Base-by-base conservation (phyloP, 2,329 filamentous ascomycete genomes). In the Massarina eburnea region DNA sequence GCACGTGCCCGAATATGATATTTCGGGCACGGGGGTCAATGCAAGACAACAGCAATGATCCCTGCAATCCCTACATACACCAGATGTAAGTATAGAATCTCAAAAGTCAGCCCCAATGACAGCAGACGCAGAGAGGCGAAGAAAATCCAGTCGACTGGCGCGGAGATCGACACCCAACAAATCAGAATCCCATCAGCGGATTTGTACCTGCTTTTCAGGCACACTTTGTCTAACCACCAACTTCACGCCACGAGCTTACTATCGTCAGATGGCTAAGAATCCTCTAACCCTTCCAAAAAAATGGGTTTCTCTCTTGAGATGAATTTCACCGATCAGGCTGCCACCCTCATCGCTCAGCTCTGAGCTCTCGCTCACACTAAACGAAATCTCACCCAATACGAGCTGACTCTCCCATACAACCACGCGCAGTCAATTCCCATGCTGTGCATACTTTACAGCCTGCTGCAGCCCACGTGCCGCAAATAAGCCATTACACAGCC, bases 391-490 rank as follows among this genome's bases (percentile, higher is more conserved):
- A 35, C 19, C 33, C 33, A 8, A 18, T 8, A 19, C 19, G 33
- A 18, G 33, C 33, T 21, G 19, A 5, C 15, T 4, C 12, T 9
- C 15, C 14, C 12, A 33, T 33, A n/a, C 33, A 35, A 30, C 27
- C 27, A 30, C 27, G 27, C 27, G 27, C 27, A 4, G 4, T 30
- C 12, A 30, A 30, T 4, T 14, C 27, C 27, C 27, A 30, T 30
- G 27, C 27, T 30, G 27, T 30, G 27, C 12, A 30, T 8, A 8
- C 27, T 30, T 26, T 10, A 6, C 27, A 8, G 27, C 21, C 26
- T 15, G 7, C 17, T 17, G n/a, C 38, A 30, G 49, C 49, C 46
- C 49, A 52, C 46, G 43, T 49, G 36, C 38, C 42, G 40, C 46
- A 46, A 49, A 49, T 49, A 46, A 49, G 49, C 43, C 39, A 43